Conservation (phyloP, 257 asterid species). For the Osmanthus fragrans region DNA sequence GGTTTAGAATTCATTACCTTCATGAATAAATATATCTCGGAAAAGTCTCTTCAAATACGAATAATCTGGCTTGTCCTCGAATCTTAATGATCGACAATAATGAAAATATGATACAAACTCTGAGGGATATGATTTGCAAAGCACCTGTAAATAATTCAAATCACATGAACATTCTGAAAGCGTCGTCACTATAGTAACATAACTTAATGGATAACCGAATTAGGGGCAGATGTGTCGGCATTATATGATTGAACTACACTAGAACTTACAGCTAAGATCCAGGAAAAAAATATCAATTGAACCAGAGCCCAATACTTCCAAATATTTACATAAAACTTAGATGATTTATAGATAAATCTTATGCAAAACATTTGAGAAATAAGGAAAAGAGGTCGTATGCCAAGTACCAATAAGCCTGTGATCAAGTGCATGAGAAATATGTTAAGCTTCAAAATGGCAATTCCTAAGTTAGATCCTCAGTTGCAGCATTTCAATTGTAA, state of each 20-base stretch:
- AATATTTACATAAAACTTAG: neutral
- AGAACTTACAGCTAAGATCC: too few species aligned
- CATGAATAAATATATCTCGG: constrained; percentile 83
- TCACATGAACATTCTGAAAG: constrained; percentile 4
- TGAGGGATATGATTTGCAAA: constrained; percentile 82
- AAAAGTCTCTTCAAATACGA: constrained; percentile 91
- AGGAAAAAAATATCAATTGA: neutral
- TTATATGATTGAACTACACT: too few species aligned
- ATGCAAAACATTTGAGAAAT: neutral
- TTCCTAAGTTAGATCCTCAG: neutral
- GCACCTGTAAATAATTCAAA: constrained; percentile 47
- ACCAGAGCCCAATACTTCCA: constrained; percentile 10
- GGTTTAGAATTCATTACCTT: constrained; percentile 48
- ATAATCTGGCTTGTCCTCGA: constrained; percentile 94
- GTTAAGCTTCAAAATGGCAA: neutral
- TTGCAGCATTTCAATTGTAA: neutral
- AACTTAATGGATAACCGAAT: constrained; percentile 7
- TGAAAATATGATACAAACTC: constrained; percentile 90
- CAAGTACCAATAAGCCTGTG: neutral
- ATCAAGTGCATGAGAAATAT: neutral
- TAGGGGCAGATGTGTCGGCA: neutral
- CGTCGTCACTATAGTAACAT: constrained; percentile 8
- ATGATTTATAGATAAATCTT: neutral
- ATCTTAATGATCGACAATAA: constrained; percentile 84
- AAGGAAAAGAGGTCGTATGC: neutral